A percentile compares a stretch with the other conserved stretches of the same genome.
Conservation (phyloP, 371 early-diverging fungal species). For the Neoconidiobolus thromboides region DNA sequence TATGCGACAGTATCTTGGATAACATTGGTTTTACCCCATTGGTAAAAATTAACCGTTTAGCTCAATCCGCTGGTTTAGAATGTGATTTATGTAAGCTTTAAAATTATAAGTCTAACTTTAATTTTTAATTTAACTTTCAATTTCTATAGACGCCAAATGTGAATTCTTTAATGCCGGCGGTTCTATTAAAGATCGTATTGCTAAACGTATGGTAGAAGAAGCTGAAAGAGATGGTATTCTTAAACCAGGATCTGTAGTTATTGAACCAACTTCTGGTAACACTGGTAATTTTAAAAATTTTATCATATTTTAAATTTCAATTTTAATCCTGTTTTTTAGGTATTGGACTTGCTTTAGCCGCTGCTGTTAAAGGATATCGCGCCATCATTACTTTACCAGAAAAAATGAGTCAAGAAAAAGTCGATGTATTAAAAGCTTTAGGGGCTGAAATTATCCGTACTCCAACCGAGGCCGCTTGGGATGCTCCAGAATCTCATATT, state of each 20-base stretch:
- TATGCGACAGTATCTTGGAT: conserved; percentile 60
- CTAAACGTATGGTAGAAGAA: conserved; percentile 79
- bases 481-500: conserved; percentile 92
- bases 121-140: conserved; percentile 5
- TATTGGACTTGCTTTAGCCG: conserved; percentile 79
- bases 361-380: conserved; percentile 91
- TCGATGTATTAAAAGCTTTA: conserved; percentile 87
- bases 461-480: conserved; percentile 95
- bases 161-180: conserved; percentile 97
- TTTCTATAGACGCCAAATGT: conserved; percentile 71
- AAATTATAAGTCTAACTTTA: not conserved
- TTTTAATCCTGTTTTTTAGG: conserved; percentile 12
- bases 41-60: conserved; percentile 73
- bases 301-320: not conserved
- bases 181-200: conserved; percentile 95
- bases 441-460: conserved; percentile 96
- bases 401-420: conserved; percentile 96
- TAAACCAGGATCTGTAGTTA: conserved; percentile 79
- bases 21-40: conserved; percentile 93
- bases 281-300: conserved; percentile 34
- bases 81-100: conserved; percentile 74
- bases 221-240: conserved; percentile 79
- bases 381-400: conserved; percentile 93
- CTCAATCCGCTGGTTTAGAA: conserved; percentile 64
- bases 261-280: conserved; percentile 94